phyloP scores from a whole-genome alignment of 2,329 filamentous ascomycete genomes.

The Paramyrothecium roridum region DNA sequence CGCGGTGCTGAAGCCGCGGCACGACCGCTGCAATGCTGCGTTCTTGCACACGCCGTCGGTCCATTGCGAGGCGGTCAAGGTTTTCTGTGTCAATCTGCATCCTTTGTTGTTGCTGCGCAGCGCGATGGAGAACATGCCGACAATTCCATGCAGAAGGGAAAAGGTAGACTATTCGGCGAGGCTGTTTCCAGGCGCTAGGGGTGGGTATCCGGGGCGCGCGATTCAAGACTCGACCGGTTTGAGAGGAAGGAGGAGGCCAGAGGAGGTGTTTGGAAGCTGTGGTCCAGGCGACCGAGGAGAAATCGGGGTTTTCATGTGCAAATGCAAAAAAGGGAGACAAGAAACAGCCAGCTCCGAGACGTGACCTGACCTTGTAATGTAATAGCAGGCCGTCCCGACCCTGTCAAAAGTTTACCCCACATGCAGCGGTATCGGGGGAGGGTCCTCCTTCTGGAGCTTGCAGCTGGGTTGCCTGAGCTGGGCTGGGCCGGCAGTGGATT shows the following conservation, averaged over 20 bases:
- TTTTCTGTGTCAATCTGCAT: constrained; percentile 26
- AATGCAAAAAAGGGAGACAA: too few species aligned
- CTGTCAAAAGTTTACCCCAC: background rate
- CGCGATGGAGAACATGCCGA: constrained; percentile 42
- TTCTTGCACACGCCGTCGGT: background rate
- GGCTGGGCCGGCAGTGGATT: background rate
- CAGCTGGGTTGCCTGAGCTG: background rate
- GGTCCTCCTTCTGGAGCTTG: too few species aligned
- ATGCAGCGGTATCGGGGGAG: background rate
- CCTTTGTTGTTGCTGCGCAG: constrained; percentile 42
- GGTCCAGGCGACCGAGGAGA: too few species aligned
- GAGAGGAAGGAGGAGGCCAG: too few species aligned
- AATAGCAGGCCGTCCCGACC: too few species aligned
- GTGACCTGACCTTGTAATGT: too few species aligned
- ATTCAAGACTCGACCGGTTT: background rate
- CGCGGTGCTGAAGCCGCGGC: constrained; percentile 21
- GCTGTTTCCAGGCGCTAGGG: background rate
- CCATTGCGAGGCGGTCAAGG: constrained; percentile 7
- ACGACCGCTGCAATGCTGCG: constrained; percentile 4
- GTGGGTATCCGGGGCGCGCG: background rate
- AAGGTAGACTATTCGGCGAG: background rate
- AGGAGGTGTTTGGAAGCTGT: too few species aligned
- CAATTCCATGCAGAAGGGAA: constrained; percentile 29
- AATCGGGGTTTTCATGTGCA: too few species aligned
- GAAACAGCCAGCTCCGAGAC: too few species aligned